A percentile compares a stretch with the other conserved stretches of the same genome.
Evolutionary conservation across 2,329 filamentous ascomycete species (phyloP).

Genomic region (Cladosporium sp.): DNA sequence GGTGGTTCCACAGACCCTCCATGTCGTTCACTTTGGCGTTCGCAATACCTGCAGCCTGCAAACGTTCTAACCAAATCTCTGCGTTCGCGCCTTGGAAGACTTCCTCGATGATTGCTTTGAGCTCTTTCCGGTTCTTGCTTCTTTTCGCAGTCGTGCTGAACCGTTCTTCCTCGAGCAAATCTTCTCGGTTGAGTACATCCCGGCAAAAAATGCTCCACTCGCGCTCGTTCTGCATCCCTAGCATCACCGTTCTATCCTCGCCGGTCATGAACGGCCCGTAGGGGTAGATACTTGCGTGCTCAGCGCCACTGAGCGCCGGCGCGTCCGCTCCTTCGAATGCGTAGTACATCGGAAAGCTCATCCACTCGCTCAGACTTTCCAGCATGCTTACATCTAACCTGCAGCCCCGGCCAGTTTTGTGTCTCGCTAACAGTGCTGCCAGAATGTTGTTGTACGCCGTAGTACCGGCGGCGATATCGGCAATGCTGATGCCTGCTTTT

Average conservation of each 20-base stretch:
- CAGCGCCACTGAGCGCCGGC: constrained; percentile 50
- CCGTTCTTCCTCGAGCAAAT: constrained; percentile 47
- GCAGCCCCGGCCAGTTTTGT: constrained; percentile 51
- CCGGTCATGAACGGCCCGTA: constrained; percentile 56
- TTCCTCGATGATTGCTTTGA: constrained; percentile 16
- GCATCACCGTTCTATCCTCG: constrained; percentile 51
- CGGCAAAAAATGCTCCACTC: constrained; percentile 55
- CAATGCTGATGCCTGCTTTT: constrained; percentile 58
- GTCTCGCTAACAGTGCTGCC: constrained; percentile 49
- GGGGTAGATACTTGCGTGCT: constrained; percentile 56
- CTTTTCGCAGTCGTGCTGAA: constrained; percentile 11
- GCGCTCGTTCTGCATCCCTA: constrained; percentile 58
- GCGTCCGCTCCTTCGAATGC: constrained; percentile 47
- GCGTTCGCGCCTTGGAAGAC: constrained; percentile 46
- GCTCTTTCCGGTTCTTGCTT: constrained; percentile 7
- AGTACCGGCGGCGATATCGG: constrained; percentile 57
- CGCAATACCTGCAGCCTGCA: constrained; percentile 53
- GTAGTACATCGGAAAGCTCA: constrained; percentile 55
- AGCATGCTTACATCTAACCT: constrained; percentile 59
- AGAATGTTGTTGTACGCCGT: constrained; percentile 57
- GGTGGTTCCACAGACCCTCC: constrained; percentile 55
- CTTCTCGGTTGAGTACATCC: constrained; percentile 46
- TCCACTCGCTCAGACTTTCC: constrained; percentile 60
- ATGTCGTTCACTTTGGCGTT: constrained; percentile 58
- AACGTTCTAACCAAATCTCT: constrained; percentile 42